These are phyloP conservation scores for Fraxinus xanthoxyloides DNA, from an alignment of 305 asterid species.

Conservation along the genomic window DNA sequence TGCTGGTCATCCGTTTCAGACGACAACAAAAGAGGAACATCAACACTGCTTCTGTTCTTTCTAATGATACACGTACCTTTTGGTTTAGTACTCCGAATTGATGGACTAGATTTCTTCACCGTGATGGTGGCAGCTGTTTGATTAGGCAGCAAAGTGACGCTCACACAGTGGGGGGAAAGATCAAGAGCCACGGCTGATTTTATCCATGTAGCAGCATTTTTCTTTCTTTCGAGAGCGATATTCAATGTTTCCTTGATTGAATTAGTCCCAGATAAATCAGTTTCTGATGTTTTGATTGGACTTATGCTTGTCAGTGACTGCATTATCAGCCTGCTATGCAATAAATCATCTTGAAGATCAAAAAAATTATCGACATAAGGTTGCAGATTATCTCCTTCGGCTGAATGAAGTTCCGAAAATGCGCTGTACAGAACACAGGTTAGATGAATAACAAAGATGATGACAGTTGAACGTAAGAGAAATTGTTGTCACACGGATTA, in stretches of 20 bases:
- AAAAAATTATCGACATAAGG: conserved; percentile 51
- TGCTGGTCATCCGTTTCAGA: conserved; percentile 32
- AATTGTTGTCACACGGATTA: not conserved
- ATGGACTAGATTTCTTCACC: conserved; percentile 24
- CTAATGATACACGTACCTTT: conserved; percentile 30
- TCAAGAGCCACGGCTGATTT: conserved; percentile 64
- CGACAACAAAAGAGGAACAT: conserved; percentile 24
- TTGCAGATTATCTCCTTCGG: conserved; percentile 53
- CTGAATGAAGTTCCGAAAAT: conserved; percentile 48
- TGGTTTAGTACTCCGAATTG: conserved; percentile 25
- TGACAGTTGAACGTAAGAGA: not conserved
- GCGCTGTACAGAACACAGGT: conserved; percentile 36
- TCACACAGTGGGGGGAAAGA: conserved; percentile 41
- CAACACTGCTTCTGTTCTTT: conserved; percentile 25
- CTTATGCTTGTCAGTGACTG: conserved; percentile 49
- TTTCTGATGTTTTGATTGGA: conserved; percentile 40
- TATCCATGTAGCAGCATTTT: conserved; percentile 55
- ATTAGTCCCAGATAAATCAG: conserved; percentile 23
- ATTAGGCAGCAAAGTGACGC: conserved; percentile 18
- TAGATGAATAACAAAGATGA: not conserved
- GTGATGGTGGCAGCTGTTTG: conserved; percentile 14
- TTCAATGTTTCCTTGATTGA: conserved; percentile 44
- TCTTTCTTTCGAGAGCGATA: conserved; percentile 50
- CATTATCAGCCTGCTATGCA: conserved; percentile 45
- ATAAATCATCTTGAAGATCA: conserved; percentile 47